Conservation (phyloP, 305 asterid genomes). For the Fraxinus greggii region DNA sequence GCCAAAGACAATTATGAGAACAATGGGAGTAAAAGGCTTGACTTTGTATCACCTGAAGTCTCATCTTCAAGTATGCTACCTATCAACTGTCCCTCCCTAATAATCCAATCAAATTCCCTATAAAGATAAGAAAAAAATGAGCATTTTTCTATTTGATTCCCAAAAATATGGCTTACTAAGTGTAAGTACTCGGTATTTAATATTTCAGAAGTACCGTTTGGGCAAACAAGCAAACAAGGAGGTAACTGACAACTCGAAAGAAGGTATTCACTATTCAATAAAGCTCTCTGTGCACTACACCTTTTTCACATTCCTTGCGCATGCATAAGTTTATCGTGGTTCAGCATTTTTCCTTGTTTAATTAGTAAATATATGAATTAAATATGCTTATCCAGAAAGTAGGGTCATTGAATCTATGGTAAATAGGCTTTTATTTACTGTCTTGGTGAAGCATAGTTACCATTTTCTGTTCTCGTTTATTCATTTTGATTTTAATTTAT, state of each 20-base stretch:
- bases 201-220: constrained; percentile 61
- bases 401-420: background rate
- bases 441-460: background rate
- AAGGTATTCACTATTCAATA: constrained; percentile 28
- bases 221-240: constrained; percentile 59
- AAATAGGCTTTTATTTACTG: background rate
- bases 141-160: background rate
- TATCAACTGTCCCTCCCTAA: background rate
- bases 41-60: constrained; percentile 95
- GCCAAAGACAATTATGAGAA: constrained; percentile 83
- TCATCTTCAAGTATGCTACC: constrained; percentile 73
- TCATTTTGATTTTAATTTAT: constrained; percentile 17
- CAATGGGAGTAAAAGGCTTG: constrained; percentile 97
- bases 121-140: background rate
- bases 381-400: background rate
- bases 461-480: constrained; percentile 4
- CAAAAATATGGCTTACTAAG: background rate
- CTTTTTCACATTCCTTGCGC: constrained; percentile 8
- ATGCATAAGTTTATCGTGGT: background rate
- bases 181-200: constrained; percentile 3
- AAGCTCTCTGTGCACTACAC: background rate
- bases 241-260: constrained; percentile 50
- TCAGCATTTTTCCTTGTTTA: background rate
- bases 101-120: background rate
- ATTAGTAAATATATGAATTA: background rate